Evolutionary conservation across 306 rosid species (phyloP), one percentile per base, ranked within the genome.

Genomic region (Clitoria ternatea): DNA sequence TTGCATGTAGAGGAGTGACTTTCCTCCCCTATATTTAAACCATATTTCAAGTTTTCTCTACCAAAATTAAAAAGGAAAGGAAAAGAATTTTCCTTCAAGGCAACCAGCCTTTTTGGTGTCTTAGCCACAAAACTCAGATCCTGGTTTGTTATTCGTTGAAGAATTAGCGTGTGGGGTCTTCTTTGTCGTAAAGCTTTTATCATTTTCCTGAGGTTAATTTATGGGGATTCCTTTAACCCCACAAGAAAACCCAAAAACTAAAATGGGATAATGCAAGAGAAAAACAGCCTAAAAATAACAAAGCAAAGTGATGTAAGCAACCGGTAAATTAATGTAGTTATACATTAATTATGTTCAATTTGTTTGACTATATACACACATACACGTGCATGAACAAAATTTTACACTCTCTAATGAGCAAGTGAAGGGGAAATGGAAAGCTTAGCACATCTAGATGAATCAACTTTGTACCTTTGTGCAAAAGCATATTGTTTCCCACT

Each of bases 121-220:
- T 33, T 36, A n/a, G 50, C 66, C 68, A 55, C 42, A 66, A n/a
- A n/a, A 56, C 26, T 75, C 1, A 33, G 69, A 67, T 6, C 9
- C 12, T 24, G 61, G n/a, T 10, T 52, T 47, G 5, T 33, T 33
- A 29, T 52, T 64, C 19, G 47, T 29, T 63, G 13, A 64, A 64
- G 27, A 52, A 44, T 40, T 18, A 13, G 57, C 19, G 66, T 64
- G 73, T 74, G 36, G 79, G 79, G 66, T 29, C 72, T 50, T 42
- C 18, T 12, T 49, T 74, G 69, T 75, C 68, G 8, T 1, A 4
- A 4, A 42, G 59, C 14, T 65, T 0, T 54, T 65, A 75, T 19
- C 47, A 7, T 75, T 54, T 74, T 65, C 30, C 4, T 19, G 14
- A 48, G 37, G 7, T 48, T 52, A 33, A 18, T 57, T 56, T 56